A percentile compares a stretch with the other conserved stretches of the same genome.
Conservation (phyloP, 306 rosid species). For the Gastrolobium villosum region DNA sequence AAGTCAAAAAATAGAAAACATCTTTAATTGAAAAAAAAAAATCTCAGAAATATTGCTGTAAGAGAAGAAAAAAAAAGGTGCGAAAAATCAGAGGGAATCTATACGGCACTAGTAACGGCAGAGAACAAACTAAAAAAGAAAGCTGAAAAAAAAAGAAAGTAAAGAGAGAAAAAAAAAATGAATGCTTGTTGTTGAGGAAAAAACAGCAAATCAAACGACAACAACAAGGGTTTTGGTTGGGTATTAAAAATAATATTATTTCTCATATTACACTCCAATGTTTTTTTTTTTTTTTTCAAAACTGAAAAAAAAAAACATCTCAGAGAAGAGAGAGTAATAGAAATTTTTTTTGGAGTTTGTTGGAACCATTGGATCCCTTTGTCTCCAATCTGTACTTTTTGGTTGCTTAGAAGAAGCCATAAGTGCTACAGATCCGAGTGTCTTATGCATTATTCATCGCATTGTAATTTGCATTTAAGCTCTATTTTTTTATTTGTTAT, state of each 20-base stretch:
- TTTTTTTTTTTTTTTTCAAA: constrained; percentile 11
- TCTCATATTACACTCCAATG: constrained; percentile 43
- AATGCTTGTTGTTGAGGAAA: constrained; percentile 61
- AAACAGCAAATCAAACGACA: constrained; percentile 62
- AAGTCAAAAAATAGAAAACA: background rate
- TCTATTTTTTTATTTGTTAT: constrained; percentile 8
- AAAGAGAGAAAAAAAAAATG: constrained; percentile 16
- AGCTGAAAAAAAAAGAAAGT: background rate
- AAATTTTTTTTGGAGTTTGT: constrained; percentile 31
- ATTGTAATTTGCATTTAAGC: constrained; percentile 49
- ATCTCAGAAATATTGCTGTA: constrained; percentile 43
- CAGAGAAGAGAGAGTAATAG: constrained; percentile 53
- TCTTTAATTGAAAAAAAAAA: background rate
- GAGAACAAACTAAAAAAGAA: constrained; percentile 32
- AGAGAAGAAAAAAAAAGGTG: background rate
- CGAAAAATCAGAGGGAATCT: constrained; percentile 10
- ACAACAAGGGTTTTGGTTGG: constrained; percentile 32
- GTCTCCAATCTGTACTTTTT: constrained; percentile 60
- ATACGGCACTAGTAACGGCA: constrained; percentile 17
- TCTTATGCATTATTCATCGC: constrained; percentile 55
- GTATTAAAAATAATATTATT: constrained; percentile 16
- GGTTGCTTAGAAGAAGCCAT: constrained; percentile 49
- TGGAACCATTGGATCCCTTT: constrained; percentile 61
- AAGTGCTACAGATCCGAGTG: constrained; percentile 73
- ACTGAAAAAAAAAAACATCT: background rate